These are phyloP conservation scores for Aspergillus heteromorphus DNA, from an alignment of 495 filamentous ascomycete species.

Conservation along the genomic window DNA sequence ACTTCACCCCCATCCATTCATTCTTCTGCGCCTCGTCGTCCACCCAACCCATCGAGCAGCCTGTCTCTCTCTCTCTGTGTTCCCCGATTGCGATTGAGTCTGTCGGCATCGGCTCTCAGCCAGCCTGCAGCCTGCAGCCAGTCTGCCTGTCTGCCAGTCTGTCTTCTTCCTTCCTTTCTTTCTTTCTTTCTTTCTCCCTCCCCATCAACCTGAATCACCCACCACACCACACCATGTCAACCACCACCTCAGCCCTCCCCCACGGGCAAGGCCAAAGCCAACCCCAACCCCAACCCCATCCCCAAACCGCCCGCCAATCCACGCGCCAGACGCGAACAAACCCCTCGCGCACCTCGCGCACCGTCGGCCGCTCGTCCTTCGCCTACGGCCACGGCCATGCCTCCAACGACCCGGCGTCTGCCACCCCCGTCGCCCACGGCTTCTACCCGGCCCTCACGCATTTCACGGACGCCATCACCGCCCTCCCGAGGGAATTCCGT, in stretches of 20 bases:
- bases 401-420: constrained; percentile 28
- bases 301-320: constrained; percentile 45
- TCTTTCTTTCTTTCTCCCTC: too few species aligned
- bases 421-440: constrained; percentile 43
- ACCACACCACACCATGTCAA: constrained; percentile 26
- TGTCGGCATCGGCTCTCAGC: constrained; percentile 5
- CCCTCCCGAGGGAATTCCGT: constrained; percentile 89
- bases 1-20: neutral
- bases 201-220: too few species aligned
- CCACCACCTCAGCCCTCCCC: constrained; percentile 29
- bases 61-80: constrained; percentile 7
- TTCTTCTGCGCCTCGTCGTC: constrained; percentile 3
- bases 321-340: constrained; percentile 58
- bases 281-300: constrained; percentile 27
- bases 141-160: too few species aligned
- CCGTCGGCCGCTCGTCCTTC: constrained; percentile 46
- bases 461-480: constrained; percentile 88
- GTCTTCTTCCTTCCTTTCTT: too few species aligned
- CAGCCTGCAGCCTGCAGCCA: too few species aligned
- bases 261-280: constrained; percentile 28
- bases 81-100: constrained; percentile 21
- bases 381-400: constrained; percentile 36
- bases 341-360: constrained; percentile 54
- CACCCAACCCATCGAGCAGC: constrained; percentile 1
- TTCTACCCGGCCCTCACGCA: constrained; percentile 92